These are phyloP conservation scores for Thinopyrum elongatum DNA, from an alignment of 176 grass and related monocot genomes.

Conservation along the genomic window DNA sequence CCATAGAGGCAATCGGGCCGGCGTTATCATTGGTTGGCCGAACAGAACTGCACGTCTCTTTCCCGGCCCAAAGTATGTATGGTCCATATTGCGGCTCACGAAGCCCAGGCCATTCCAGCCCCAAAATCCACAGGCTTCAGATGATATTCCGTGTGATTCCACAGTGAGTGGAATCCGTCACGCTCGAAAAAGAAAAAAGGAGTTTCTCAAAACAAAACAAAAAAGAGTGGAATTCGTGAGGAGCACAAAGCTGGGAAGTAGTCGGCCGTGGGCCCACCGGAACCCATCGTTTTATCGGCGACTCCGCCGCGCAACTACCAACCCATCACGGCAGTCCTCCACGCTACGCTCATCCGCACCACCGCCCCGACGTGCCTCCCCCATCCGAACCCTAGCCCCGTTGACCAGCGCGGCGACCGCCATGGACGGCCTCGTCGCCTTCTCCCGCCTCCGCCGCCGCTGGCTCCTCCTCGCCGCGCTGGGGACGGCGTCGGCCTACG, in stretches of 20 bases:
- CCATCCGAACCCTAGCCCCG: conserved; percentile 25
- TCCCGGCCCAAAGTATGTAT: too few species aligned
- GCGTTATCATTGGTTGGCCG: too few species aligned
- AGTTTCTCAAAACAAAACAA: not conserved
- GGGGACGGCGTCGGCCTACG: conserved; percentile 34
- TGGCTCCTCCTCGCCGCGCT: conserved; percentile 46
- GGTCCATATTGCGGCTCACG: not conserved
- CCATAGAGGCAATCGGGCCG: too few species aligned
- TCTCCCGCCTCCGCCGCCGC: conserved; percentile 59
- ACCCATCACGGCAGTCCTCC: not conserved
- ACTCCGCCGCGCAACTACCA: conserved; percentile 9
- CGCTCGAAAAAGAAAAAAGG: not conserved
- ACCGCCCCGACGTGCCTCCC: not conserved
- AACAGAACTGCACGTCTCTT: too few species aligned
- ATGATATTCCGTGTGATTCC: not conserved
- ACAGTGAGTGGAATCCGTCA: not conserved
- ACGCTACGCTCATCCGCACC: conserved; percentile 14
- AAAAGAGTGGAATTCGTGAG: not conserved
- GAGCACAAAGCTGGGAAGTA: not conserved
- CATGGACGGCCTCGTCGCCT: conserved; percentile 46
- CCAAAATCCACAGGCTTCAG: not conserved
- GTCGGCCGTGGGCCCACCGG: not conserved
- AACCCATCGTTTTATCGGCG: not conserved
- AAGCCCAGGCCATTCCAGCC: not conserved
- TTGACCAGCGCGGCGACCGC: not conserved